A percentile compares a stretch with the other conserved stretches of the same genome.
Conservation (phyloP, 2,329 filamentous ascomycete species). For the Pseudocercospora macadamiae region DNA sequence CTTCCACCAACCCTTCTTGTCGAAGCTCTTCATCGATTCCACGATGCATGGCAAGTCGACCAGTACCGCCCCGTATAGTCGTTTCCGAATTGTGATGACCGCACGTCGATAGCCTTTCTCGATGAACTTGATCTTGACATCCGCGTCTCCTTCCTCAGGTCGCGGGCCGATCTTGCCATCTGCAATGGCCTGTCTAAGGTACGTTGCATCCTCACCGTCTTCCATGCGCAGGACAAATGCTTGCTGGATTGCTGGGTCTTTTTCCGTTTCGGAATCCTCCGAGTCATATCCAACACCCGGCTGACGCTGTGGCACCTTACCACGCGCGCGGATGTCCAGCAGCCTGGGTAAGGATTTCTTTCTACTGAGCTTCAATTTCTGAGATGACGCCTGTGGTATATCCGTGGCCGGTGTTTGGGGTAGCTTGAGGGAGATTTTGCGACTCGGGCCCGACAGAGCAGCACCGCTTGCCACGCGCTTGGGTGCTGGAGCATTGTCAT, state of each 20-base stretch:
- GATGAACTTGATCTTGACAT: conserved; percentile 80
- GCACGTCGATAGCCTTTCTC: conserved; percentile 73
- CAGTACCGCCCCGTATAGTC: conserved; percentile 74
- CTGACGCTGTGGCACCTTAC: conserved; percentile 46
- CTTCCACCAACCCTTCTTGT: conserved; percentile 85
- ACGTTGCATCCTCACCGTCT: conserved; percentile 83
- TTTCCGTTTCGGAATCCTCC: conserved; percentile 86
- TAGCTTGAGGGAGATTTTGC: conserved; percentile 39
- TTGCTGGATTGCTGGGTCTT: conserved; percentile 85
- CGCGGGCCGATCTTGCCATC: conserved; percentile 70
- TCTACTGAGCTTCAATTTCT: conserved; percentile 56
- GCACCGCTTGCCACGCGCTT: conserved; percentile 35
- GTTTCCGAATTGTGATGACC: conserved; percentile 69
- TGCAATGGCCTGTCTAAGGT: conserved; percentile 73
- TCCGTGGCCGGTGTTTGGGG: conserved; percentile 14
- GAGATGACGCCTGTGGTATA: conserved; percentile 31
- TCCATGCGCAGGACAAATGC: conserved; percentile 88
- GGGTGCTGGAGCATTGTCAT: conserved; percentile 33
- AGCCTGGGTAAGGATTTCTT: conserved; percentile 29
- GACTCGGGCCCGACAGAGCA: conserved; percentile 19
- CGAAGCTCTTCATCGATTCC: conserved; percentile 92
- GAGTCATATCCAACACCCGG: conserved; percentile 93
- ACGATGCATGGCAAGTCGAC: conserved; percentile 86
- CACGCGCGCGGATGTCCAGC: conserved; percentile 27
- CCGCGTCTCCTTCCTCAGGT: conserved; percentile 67